A percentile compares a stretch with the other conserved stretches of the same genome.
Conservation (phyloP, 164 flowering plant species). For the Magnolia changhungtana region DNA sequence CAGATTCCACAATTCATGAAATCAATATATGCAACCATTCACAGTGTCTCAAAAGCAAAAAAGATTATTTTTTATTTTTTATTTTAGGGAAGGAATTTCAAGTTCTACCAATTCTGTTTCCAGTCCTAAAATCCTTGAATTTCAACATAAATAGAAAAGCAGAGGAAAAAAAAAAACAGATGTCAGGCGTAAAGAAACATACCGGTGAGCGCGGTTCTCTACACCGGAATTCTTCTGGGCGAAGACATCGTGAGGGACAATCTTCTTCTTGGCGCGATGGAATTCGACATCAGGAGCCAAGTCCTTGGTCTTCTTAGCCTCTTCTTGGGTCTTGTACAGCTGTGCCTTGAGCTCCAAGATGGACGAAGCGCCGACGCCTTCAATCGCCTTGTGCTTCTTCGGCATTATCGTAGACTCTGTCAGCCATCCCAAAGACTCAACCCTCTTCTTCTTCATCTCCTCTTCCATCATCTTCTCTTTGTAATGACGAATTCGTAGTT, state of each 20-base stretch:
- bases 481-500: background rate
- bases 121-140: background rate
- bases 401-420: conserved; percentile 94
- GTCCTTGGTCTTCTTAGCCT: conserved; percentile 49
- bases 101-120: background rate
- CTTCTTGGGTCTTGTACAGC: conserved; percentile 87
- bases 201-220: conserved; percentile 79
- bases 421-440: conserved; percentile 94
- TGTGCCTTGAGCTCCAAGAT: conserved; percentile 93
- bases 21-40: background rate
- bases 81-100: background rate
- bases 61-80: too few species aligned
- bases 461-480: conserved; percentile 24
- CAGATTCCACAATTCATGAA: too few species aligned
- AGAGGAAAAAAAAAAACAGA: background rate
- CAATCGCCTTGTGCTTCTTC: conserved; percentile 76
- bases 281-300: conserved; percentile 41
- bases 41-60: background rate
- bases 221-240: conserved; percentile 83
- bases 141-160: background rate
- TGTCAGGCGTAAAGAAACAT: background rate
- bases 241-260: conserved; percentile 44
- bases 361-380: conserved; percentile 88
- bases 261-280: conserved; percentile 80
- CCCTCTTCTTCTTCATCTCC: conserved; percentile 44